A percentile compares a stretch with the other conserved stretches of the same genome.
Evolutionary conservation across 495 filamentous ascomycete species (phyloP).

Genomic region (Cenococcum geophilum): DNA sequence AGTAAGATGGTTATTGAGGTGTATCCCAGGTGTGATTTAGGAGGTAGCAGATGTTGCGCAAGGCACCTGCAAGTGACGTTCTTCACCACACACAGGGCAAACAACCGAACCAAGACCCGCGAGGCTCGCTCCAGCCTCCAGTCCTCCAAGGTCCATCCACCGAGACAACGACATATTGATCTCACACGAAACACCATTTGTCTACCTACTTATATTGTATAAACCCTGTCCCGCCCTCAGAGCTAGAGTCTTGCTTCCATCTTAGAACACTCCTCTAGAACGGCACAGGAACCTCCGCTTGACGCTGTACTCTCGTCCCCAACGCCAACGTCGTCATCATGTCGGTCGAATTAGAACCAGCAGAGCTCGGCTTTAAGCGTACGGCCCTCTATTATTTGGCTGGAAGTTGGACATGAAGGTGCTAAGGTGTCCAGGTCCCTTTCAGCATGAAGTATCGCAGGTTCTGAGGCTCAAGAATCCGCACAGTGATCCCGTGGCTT

Average conservation of each 20-base stretch:
- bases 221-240: background rate
- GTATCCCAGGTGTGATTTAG: no score
- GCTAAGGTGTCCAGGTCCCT: slow-evolving; percentile 60
- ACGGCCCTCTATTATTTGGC: slow-evolving; percentile 39
- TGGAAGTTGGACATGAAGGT: background rate
- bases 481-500: slow-evolving; percentile 73
- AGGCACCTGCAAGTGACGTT: no score
- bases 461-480: slow-evolving; percentile 73
- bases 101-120: background rate
- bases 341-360: slow-evolving; percentile 88
- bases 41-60: no score
- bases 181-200: background rate
- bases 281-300: background rate
- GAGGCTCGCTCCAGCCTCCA: background rate
- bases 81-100: background rate
- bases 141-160: background rate
- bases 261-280: background rate
- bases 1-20: background rate
- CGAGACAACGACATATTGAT: background rate
- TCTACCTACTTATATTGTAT: background rate
- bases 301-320: background rate
- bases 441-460: slow-evolving; percentile 85
- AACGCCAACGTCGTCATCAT: slow-evolving; percentile 48
- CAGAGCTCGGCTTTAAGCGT: slow-evolving; percentile 92
- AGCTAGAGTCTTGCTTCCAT: background rate